phyloP scores from a whole-genome alignment of 306 rosid species.

The Lathyrus aphaca region DNA sequence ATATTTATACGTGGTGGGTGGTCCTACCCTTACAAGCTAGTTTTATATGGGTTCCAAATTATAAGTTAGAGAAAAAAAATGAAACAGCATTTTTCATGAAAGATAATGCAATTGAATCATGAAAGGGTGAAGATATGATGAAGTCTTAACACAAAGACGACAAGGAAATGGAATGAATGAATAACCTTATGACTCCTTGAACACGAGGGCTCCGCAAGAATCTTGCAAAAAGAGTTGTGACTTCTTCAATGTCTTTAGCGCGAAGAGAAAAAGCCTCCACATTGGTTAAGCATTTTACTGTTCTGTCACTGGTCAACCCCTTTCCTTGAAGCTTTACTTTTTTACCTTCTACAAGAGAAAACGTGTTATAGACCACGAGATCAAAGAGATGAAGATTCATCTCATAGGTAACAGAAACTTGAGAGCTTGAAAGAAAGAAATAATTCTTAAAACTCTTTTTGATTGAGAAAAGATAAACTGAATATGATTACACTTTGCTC shows the following conservation, averaged over 20 bases:
- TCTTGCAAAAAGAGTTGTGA: constrained; percentile 70
- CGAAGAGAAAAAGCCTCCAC: constrained; percentile 82
- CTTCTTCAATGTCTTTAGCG: constrained; percentile 80
- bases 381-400: not conserved
- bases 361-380: not conserved
- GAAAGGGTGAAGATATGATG: not conserved
- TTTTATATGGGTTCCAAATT: no score
- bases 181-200: constrained; percentile 66
- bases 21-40: no score
- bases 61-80: no score
- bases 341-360: constrained; percentile 60
- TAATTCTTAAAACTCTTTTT: not conserved
- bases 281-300: constrained; percentile 66
- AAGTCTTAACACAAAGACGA: not conserved
- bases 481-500: not conserved
- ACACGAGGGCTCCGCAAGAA: constrained; percentile 72
- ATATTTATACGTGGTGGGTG: no score
- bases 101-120: not conserved
- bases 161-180: no score
- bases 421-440: not conserved
- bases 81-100: no score
- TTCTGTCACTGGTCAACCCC: constrained; percentile 43
- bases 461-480: not conserved
- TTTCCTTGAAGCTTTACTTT: constrained; percentile 59
- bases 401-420: not conserved